These are phyloP conservation scores for Tolypocladium capitatum DNA, from an alignment of 2,329 filamentous ascomycete species.

Conservation along the genomic window DNA sequence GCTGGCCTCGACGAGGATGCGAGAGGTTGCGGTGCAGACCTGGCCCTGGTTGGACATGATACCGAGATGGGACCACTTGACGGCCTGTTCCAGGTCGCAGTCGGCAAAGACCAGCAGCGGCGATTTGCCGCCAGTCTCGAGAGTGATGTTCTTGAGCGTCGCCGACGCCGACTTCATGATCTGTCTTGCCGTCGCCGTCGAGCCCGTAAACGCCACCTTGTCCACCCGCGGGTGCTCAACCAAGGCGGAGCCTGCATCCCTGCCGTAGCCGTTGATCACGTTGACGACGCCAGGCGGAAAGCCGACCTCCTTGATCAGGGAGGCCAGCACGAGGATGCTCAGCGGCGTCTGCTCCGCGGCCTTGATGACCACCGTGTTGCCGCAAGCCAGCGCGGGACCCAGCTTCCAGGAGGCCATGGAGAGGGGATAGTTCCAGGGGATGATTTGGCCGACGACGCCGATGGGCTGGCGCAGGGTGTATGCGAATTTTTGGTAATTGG, in stretches of 20 bases:
- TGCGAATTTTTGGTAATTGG: conserved; percentile 53
- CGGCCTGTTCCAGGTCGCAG: conserved; percentile 53
- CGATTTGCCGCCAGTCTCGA: conserved; percentile 56
- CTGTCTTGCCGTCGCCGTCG: conserved; percentile 55
- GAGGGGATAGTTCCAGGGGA: conserved; percentile 59
- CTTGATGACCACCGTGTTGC: conserved; percentile 52
- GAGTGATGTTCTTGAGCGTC: conserved; percentile 52
- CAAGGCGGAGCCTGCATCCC: conserved; percentile 54
- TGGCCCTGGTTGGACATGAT: conserved; percentile 53
- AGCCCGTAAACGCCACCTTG: conserved; percentile 71
- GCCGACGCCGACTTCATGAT: conserved; percentile 66
- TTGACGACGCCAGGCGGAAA: conserved; percentile 71
- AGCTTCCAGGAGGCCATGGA: conserved; percentile 51
- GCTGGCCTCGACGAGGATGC: conserved; percentile 49
- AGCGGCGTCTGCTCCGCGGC: conserved; percentile 55
- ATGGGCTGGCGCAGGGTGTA: conserved; percentile 65
- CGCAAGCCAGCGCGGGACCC: conserved; percentile 53
- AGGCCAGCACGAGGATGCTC: conserved; percentile 51
- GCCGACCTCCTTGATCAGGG: conserved; percentile 56
- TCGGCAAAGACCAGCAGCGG: conserved; percentile 52
- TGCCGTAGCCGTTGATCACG: conserved; percentile 58
- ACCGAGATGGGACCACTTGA: conserved; percentile 41
- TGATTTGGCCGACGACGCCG: conserved; percentile 62
- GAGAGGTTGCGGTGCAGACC: conserved; percentile 51
- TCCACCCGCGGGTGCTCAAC: conserved; percentile 55